Evolutionary conservation across 108 stramenopile genomes (phyloP).

Genomic region (Pelagomonas calceolata): DNA sequence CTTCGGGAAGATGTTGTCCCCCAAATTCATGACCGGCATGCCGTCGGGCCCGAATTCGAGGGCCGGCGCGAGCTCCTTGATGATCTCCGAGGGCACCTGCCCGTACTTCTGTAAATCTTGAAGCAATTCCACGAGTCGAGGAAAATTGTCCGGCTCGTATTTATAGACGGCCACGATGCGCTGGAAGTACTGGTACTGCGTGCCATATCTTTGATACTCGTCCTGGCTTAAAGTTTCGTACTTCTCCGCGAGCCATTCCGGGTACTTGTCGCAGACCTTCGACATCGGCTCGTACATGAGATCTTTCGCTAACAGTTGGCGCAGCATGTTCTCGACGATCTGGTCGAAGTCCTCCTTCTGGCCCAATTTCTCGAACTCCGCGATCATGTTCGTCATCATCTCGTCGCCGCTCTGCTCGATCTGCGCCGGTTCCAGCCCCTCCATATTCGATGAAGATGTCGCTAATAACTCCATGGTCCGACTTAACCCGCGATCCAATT

Average conservation of each 20-base stretch:
- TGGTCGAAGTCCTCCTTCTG: constrained; percentile 59
- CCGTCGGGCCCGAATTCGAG: constrained; percentile 84
- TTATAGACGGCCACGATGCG: constrained; percentile 76
- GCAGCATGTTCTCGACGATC: constrained; percentile 80
- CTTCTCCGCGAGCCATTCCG: constrained; percentile 74
- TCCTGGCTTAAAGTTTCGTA: constrained; percentile 27
- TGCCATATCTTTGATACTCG: constrained; percentile 62
- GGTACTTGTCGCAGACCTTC: constrained; percentile 64
- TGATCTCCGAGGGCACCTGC: constrained; percentile 85
- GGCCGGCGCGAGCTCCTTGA: constrained; percentile 90
- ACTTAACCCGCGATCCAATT: constrained; percentile 23
- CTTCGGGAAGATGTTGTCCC: constrained; percentile 7
- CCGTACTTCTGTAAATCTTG: constrained; percentile 85
- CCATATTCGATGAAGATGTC: constrained; percentile 24
- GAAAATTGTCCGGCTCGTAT: constrained; percentile 75
- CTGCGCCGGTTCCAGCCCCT: constrained; percentile 39
- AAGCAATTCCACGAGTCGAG: constrained; percentile 71
- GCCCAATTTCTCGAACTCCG: constrained; percentile 54
- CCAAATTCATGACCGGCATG: constrained; percentile 68
- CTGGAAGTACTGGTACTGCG: constrained; percentile 82
- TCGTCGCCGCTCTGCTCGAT: constrained; percentile 50
- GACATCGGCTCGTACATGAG: constrained; percentile 93
- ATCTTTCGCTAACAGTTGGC: constrained; percentile 71
- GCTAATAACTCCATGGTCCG: constrained; percentile 19
- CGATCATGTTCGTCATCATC: constrained; percentile 59